Evolutionary conservation across 2,329 filamentous ascomycete species (phyloP), one percentile per base, ranked within the genome.

Genomic region (Diplodia sapinea): DNA sequence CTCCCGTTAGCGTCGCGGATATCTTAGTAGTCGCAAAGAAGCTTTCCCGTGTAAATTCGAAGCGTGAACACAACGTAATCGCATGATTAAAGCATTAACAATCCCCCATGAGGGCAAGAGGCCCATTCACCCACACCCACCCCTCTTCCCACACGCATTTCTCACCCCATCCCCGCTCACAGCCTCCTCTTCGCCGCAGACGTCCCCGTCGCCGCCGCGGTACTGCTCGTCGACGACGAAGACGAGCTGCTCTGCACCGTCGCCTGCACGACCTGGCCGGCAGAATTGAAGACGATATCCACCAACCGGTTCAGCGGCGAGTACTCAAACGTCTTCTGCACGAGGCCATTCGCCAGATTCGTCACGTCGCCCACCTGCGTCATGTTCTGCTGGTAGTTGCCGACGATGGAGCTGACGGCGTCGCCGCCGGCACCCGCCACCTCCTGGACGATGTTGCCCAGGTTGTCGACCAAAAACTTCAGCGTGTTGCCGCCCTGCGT

Each of bases 371-470:
- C 77, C n/a, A 82, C 82, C 68, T 80, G 78, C 6, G 86, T 88
- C 86, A 89, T 88, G 75, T 88, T 88, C 67, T 79, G 78, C 71
- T 82, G 73, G 74, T 82, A 89, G 72, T 87, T 85, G 62, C 87
- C 87, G 7, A 88, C 85, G 68, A 89, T 87, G 23, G 77, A 79
- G 67, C 80, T 83, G 0, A 86, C 76, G 2, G 80, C 72, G 36
- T 77, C 76, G 3, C 80, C 82, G 0, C 80, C 84, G 1, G 76
- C 77, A 26, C 82, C 83, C 0, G 79, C 80, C 0, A 87, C 85
- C 71, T 88, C 83, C 72, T 88, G 86, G 1, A 89, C 85, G 69
- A 89, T 88, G 71, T 88, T 88, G 43, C 87, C 87, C 2, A 88
- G 79, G 71, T 88, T 88, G 73, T 88, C 86, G 69, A 89, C 80